phyloP scores from a whole-genome alignment of 2,329 filamentous ascomycete genomes.

The Talaromyces rugulosus region DNA sequence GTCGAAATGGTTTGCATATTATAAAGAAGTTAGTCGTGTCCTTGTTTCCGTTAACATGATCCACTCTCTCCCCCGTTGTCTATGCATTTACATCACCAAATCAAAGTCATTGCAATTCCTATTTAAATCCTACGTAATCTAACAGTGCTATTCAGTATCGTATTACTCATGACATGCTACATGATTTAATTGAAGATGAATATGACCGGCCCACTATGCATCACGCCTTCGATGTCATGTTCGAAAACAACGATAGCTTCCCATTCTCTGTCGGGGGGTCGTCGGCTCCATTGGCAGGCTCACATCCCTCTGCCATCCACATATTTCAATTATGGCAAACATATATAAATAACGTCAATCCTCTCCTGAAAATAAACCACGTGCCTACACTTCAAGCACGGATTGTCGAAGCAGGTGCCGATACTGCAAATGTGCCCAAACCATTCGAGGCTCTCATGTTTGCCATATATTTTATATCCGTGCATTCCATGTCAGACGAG shows the following conservation, averaged over 20 bases:
- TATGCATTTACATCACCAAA: background rate
- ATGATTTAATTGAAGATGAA: conserved; percentile 56
- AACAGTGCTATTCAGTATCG: conserved; percentile 41
- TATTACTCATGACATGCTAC: conserved; percentile 45
- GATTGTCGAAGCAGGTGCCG: conserved; percentile 55
- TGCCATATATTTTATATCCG: conserved; percentile 60
- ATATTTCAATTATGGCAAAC: conserved; percentile 55
- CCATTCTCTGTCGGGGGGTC: conserved; percentile 52
- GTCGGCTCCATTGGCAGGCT: conserved; percentile 13
- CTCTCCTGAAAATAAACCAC: conserved; percentile 52
- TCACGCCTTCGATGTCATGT: conserved; percentile 58
- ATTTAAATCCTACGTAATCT: background rate
- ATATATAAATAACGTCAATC: conserved; percentile 67
- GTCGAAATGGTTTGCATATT: conserved; percentile 17
- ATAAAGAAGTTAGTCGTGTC: conserved; percentile 13
- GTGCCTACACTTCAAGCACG: conserved; percentile 60
- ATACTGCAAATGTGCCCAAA: conserved; percentile 46
- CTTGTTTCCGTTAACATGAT: no score
- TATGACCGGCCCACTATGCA: conserved; percentile 53
- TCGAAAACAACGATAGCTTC: conserved; percentile 53
- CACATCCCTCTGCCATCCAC: conserved; percentile 61
- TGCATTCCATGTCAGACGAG: conserved; percentile 52
- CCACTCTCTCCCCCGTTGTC: background rate
- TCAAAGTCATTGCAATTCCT: background rate
- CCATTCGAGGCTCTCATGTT: conserved; percentile 67